Evolutionary conservation across 768 basidiomycete genomes (phyloP).

Genomic region (Kwoniella sp.): DNA sequence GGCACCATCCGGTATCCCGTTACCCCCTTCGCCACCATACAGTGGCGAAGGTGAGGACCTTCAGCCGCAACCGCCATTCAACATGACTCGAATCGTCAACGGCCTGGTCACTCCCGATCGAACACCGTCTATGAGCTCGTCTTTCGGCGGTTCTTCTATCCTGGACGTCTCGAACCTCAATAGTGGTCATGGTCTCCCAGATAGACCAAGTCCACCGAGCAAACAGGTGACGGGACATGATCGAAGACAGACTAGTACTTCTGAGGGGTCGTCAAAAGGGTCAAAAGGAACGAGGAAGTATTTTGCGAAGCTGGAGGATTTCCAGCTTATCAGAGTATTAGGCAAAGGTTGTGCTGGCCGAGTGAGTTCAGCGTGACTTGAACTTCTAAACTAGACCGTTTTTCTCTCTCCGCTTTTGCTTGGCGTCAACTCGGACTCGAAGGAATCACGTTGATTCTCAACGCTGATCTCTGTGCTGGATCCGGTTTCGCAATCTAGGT

Average conservation of each 20-base stretch:
- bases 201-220: neutral
- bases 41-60: constrained; percentile 6
- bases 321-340: constrained; percentile 94
- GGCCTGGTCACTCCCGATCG: constrained; percentile 8
- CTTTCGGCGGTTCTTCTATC: neutral
- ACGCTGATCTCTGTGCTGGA: no score
- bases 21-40: constrained; percentile 19
- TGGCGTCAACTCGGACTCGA: no score
- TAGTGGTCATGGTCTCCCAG: neutral
- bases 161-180: neutral
- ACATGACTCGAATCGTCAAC: constrained; percentile 5
- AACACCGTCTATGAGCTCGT: constrained; percentile 8
- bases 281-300: neutral
- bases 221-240: neutral
- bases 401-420: no score
- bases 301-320: constrained; percentile 67
- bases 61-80: neutral
- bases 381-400: neutral
- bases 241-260: constrained; percentile 7
- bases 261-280: constrained; percentile 4
- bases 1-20: neutral
- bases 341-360: constrained; percentile 98
- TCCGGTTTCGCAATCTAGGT: constrained; percentile 41
- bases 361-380: constrained; percentile 58
- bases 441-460: no score